Evolutionary conservation across 2,329 filamentous ascomycete genomes (phyloP), one percentile per base, ranked within the genome.

Genomic region (Neofusicoccum laricinum): DNA sequence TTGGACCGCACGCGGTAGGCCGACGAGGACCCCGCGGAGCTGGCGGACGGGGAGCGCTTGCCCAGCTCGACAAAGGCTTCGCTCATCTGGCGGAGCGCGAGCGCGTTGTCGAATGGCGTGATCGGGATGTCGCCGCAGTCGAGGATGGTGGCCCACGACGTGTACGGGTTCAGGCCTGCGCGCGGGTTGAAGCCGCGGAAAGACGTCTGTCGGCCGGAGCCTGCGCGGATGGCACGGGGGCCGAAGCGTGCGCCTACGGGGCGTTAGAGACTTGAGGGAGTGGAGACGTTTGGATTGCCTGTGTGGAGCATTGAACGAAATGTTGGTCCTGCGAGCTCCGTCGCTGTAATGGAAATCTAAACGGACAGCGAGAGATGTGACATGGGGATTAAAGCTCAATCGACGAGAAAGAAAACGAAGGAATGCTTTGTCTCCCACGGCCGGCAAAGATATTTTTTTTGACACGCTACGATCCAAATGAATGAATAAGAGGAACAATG

Each of bases 61-160:
- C 84, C 82, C 2, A 96, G 86, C 76, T 93, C 89, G 6, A 83
- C 80, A 75, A 91, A 93, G 0, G 91, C 92, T 72, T 89, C 86
- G 36, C 86, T 91, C 92, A 97, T 96, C 78, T 97, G 93, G 49
- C 84, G 81, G 62, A 93, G 80, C 0, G 93, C 93, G 15, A 96
- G 81, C 1, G 82, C 86, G 75, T 97, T 97, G 79, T 97, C 92
- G 70, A 96, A 89, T 0, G 93, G 93, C 0, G 90, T 91, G 68
- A 96, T 83, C 32, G 93, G 92, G 64, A 97, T 92, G 74, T 97
- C 93, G 51, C 93, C 93, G 76, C 93, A 97, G 80, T 97, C 93
- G 58, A 94, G 81, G 65, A 97, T 86, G 43, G 81, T 87, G 0
- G 91, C 90, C 90, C 90, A 94, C 63, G 85, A 89, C 45, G 82